Conservation (phyloP, 257 asterid genomes). For the Scutellaria minor region DNA sequence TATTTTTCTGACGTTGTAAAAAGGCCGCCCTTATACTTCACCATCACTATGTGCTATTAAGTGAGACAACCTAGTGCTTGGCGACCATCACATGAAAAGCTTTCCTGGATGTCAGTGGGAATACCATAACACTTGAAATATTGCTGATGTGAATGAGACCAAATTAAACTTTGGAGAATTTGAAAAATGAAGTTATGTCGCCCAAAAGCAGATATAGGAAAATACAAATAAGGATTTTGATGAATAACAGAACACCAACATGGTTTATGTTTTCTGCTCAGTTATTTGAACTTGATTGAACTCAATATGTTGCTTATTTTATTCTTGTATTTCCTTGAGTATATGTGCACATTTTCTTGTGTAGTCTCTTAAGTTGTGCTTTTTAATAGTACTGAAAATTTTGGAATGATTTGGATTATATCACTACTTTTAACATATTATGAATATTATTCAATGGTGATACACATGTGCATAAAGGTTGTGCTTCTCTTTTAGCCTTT, state of each 20-base stretch:
- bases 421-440: neutral
- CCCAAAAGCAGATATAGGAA: neutral
- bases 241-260: neutral
- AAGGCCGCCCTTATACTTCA: neutral
- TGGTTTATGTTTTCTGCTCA: constrained; percentile 9
- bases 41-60: constrained; percentile 18
- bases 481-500: neutral
- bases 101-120: neutral
- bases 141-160: neutral
- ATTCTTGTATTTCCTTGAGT: neutral
- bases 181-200: neutral
- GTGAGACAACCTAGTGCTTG: neutral
- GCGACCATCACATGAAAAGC: neutral
- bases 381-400: neutral
- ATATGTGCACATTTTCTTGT: neutral
- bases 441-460: neutral
- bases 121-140: neutral
- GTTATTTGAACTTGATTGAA: neutral
- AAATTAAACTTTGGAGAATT: neutral
- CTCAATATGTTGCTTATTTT: neutral
- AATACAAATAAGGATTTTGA: neutral
- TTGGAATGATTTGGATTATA: neutral
- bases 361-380: neutral
- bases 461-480: neutral
- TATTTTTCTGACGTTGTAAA: constrained; percentile 10